phyloP scores from a whole-genome alignment of 106 monocot species.

The Acorus gramineus region DNA sequence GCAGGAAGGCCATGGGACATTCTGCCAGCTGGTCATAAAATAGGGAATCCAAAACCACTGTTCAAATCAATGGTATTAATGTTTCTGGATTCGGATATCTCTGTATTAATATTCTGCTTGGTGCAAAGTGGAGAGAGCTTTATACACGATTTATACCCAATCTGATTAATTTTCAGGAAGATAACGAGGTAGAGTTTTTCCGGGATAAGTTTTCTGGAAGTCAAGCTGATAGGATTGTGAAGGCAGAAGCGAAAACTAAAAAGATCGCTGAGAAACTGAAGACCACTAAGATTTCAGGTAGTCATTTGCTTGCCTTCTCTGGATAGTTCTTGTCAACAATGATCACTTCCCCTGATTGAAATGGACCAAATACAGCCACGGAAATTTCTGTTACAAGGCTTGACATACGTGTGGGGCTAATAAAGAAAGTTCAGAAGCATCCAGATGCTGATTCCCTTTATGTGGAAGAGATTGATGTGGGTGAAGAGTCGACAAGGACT shows the following conservation, averaged over 20 bases:
- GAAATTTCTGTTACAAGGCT: conserved; percentile 66
- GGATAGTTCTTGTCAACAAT: neutral
- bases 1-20: conserved; percentile 78
- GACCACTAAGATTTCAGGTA: conserved; percentile 59
- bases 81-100: too few relatives aligned
- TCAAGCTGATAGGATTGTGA: conserved; percentile 76
- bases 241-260: conserved; percentile 57
- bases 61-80: conserved; percentile 78
- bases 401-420: conserved; percentile 83
- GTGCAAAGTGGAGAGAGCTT: neutral
- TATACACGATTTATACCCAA: neutral
- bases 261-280: conserved; percentile 60
- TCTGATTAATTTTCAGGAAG: conserved; percentile 43
- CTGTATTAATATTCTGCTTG: too few relatives aligned
- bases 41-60: conserved; percentile 75
- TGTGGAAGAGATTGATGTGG: conserved; percentile 96
- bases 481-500: conserved; percentile 67
- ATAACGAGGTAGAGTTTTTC: conserved; percentile 73
- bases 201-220: conserved; percentile 84
- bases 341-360: too few relatives aligned
- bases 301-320: neutral
- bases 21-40: conserved; percentile 74
- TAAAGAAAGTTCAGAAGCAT: conserved; percentile 79
- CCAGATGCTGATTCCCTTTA: conserved; percentile 95
- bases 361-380: neutral